phyloP scores from a whole-genome alignment of 495 filamentous ascomycete species.

The Tuber brumale region DNA sequence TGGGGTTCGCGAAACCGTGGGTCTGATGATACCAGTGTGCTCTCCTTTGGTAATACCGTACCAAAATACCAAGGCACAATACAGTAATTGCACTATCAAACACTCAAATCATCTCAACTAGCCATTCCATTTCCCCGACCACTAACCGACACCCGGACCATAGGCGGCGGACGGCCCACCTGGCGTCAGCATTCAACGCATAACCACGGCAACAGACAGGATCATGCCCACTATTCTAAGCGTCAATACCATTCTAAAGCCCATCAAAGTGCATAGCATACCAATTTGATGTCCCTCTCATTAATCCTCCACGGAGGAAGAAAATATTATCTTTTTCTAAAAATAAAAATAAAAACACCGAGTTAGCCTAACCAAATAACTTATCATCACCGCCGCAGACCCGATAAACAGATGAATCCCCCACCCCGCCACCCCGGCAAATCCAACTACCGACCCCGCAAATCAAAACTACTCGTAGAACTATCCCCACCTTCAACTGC shows the following conservation, averaged over 20 bases:
- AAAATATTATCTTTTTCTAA: too few species aligned
- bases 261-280: neutral
- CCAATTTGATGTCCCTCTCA: neutral
- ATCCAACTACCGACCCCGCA: neutral
- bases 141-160: neutral
- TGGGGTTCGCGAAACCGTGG: neutral
- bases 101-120: neutral
- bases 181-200: neutral
- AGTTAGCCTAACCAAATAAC: neutral
- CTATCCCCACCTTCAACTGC: neutral
- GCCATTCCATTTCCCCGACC: neutral
- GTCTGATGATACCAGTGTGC: neutral
- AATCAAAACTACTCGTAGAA: too few species aligned
- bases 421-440: too few species aligned
- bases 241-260: neutral
- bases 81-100: conserved; percentile 5
- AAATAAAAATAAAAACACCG: neutral
- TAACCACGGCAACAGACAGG: neutral
- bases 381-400: neutral
- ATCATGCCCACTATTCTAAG: neutral
- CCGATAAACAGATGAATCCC: neutral
- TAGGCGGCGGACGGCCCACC: neutral
- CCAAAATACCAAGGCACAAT: neutral
- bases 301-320: neutral
- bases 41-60: neutral